Evolutionary conservation across 306 rosid species (phyloP), one percentile per base, ranked within the genome.

Genomic region (Glycine latifolia): DNA sequence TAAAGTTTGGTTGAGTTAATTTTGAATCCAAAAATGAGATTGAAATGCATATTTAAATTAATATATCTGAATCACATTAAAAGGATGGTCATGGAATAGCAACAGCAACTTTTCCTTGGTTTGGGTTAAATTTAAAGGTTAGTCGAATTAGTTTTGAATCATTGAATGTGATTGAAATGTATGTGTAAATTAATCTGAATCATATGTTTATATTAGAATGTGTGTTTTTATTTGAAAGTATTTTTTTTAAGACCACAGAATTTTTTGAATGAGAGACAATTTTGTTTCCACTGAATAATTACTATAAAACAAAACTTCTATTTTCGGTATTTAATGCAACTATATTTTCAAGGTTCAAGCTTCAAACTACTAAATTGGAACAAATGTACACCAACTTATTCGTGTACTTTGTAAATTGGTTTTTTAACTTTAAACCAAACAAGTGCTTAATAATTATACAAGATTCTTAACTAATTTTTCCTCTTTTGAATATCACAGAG

Each of bases 401-500:
- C 3, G 10, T 2, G 9, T 7, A 33, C 9, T 62, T 49, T 61
- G 31, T 5, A 61, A 20, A 31, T 26, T 4, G 4, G 10, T 26
- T 33, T 33, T 12, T 4, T 16, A 62, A 62, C 69, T 62, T 33
- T 6, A 11, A 33, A 62, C 12, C 3, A 6, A 5, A 33, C 16
- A 6, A 6, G 44, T 7, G 48, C 10, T 41, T 41, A 1, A 67
- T 44, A n/a, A n/a, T n/a, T 69, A 58, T 13, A 8, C 6, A 7
- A 39, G 47, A 54, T 11, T 58, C 59, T 46, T 47, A 55, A 14
- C 50, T 47, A 9, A 41, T 4, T 31, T 62, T 35, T 63, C 3
- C 10, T 63, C 11, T 47, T 46, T 8, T 69, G 37, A 55, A 69
- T 68, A n/a, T 70, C 50, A 56, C 41, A 70, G 13, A 79, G 43